A percentile compares a stretch with the other conserved stretches of the same genome.
These are phyloP conservation scores for Fusarium chaquense DNA, from an alignment of 2,329 filamentous ascomycete genomes.

Conservation along the genomic window DNA sequence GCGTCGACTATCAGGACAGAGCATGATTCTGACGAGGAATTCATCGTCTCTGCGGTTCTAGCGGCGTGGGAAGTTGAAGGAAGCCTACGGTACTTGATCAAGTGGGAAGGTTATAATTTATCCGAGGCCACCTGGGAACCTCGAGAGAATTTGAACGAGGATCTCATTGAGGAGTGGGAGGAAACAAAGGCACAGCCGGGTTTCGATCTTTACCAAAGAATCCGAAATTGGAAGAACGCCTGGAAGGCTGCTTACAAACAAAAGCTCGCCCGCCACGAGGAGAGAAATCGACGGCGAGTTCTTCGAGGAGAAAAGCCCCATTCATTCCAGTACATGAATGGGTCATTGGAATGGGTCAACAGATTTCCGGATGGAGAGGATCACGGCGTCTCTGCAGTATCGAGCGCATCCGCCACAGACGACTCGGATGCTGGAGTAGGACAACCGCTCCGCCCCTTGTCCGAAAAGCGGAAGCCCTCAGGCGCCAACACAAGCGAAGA, in stretches of 20 bases:
- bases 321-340: conserved; percentile 35
- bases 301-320: conserved; percentile 52
- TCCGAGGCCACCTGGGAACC: conserved; percentile 65
- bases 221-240: conserved; percentile 55
- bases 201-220: conserved; percentile 54
- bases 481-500: conserved; percentile 9
- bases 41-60: conserved; percentile 64
- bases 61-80: conserved; percentile 55
- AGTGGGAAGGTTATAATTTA: conserved; percentile 54
- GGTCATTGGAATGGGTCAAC: conserved; percentile 41
- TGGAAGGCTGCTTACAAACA: conserved; percentile 40
- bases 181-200: conserved; percentile 54
- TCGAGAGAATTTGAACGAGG: conserved; percentile 55
- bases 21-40: conserved; percentile 59
- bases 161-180: conserved; percentile 59
- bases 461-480: conserved; percentile 7
- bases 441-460: neutral
- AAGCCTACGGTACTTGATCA: conserved; percentile 50
- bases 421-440: conserved; percentile 3
- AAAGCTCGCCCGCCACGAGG: conserved; percentile 55
- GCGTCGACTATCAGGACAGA: conserved; percentile 52
- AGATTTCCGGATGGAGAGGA: conserved; percentile 26
- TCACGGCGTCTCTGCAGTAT: neutral
- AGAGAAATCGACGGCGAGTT: conserved; percentile 59
- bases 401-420: conserved; percentile 14